Evolutionary conservation across 2,329 filamentous ascomycete genomes (phyloP).

Genomic region (Pyrenophora graminea): DNA sequence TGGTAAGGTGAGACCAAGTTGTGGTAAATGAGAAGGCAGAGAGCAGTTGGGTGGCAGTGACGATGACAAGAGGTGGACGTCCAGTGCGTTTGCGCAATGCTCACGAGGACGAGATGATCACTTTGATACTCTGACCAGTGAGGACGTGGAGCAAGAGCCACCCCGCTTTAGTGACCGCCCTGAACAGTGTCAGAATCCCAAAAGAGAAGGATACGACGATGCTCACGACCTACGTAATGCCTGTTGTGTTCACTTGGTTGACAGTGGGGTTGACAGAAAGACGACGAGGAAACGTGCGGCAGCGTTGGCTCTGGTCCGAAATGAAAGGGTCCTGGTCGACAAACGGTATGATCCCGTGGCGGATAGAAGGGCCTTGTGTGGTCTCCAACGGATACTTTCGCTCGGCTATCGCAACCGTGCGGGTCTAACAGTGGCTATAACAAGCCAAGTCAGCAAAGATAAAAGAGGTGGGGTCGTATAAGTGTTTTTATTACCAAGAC

Average conservation of each 20-base stretch:
- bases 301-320: constrained; percentile 16
- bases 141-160: constrained; percentile 14
- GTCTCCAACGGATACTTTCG: constrained; percentile 26
- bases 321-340: constrained; percentile 22
- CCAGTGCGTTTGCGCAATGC: constrained; percentile 35
- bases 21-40: constrained; percentile 28
- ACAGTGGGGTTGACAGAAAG: constrained; percentile 3
- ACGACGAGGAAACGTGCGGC: constrained; percentile 13
- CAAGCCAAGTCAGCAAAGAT: constrained; percentile 26
- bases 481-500: not conserved
- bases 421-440: constrained; percentile 20
- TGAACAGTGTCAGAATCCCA: constrained; percentile 10
- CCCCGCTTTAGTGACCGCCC: constrained; percentile 2
- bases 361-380: constrained; percentile 25
- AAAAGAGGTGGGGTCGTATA: constrained; percentile 1
- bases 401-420: constrained; percentile 23
- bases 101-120: constrained; percentile 35
- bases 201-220: not conserved
- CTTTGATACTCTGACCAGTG: constrained; percentile 27
- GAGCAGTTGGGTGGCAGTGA: constrained; percentile 25
- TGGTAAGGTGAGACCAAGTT: constrained; percentile 21
- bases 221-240: constrained; percentile 19
- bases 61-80: constrained; percentile 23
- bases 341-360: constrained; percentile 32
- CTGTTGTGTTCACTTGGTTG: not conserved